Conservation (phyloP, 1,139 yeast genomes). For the Candida dubliniensis region DNA sequence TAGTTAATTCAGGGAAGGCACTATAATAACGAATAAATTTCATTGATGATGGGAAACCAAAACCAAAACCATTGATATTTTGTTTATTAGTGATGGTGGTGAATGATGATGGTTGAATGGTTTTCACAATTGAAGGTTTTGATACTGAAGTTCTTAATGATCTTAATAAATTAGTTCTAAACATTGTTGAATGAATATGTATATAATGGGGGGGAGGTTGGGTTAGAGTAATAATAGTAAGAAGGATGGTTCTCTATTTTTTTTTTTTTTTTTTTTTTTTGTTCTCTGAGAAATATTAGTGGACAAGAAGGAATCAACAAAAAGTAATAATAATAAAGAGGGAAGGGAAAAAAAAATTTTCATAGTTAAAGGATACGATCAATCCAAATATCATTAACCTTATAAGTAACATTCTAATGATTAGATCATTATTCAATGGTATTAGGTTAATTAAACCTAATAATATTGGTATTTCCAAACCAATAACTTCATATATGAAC, state of each 20-base stretch:
- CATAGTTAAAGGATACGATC: too few relatives aligned
- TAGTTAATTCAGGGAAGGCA: constrained; percentile 63
- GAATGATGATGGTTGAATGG: constrained; percentile 4
- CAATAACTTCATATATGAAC: constrained; percentile 14
- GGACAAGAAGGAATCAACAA: constrained; percentile 5
- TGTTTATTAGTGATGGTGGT: background rate
- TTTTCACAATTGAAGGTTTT: constrained; percentile 7
- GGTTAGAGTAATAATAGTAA: too few relatives aligned
- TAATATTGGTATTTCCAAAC: constrained; percentile 1
- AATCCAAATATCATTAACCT: too few relatives aligned
- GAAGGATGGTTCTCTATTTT: background rate
- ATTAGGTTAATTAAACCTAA: constrained; percentile 7
- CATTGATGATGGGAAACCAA: constrained; percentile 4
- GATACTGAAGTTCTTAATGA: constrained; percentile 25
- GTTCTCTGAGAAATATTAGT: background rate
- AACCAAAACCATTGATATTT: constrained; percentile 5
- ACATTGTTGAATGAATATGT: constrained; percentile 24
- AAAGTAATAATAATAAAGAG: background rate
- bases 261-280: constrained; percentile 3
- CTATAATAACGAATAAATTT: constrained; percentile 50
- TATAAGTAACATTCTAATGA: constrained; percentile 3
- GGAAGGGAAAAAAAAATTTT: constrained; percentile 1
- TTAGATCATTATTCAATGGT: constrained; percentile 13
- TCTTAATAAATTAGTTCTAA: constrained; percentile 32
- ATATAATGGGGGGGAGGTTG: background rate